phyloP scores from a whole-genome alignment of 345 rosid genomes.

The Geranium brycei region DNA sequence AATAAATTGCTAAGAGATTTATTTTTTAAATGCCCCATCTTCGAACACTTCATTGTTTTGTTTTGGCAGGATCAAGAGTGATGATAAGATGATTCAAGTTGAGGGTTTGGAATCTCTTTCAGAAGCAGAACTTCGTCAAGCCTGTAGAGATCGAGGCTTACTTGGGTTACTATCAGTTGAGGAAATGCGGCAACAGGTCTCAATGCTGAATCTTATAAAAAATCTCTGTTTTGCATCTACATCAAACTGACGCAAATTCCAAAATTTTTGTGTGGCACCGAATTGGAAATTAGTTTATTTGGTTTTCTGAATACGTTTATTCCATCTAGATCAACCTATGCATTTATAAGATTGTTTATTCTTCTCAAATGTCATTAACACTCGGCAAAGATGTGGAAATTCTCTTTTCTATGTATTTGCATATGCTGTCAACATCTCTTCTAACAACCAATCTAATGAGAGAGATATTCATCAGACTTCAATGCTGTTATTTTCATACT shows the following conservation, averaged over 20 bases:
- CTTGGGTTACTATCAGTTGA: constrained; percentile 83
- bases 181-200: constrained; percentile 89
- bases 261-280: not conserved
- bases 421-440: no score
- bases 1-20: not conserved
- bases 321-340: no score
- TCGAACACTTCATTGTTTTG: constrained; percentile 4
- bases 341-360: no score
- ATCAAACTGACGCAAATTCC: not conserved
- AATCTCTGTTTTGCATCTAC: not conserved
- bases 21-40: not conserved
- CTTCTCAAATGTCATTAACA: no score
- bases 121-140: constrained; percentile 86
- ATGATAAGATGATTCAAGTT: constrained; percentile 84
- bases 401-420: no score
- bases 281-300: no score
- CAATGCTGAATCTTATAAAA: not conserved
- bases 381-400: no score
- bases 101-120: constrained; percentile 92
- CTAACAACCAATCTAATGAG: not conserved
- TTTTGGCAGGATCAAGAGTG: constrained; percentile 67
- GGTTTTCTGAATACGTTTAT: no score
- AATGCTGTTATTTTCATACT: not conserved
- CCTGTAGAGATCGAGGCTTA: constrained; percentile 87
- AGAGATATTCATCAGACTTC: not conserved